Conservation (phyloP, 2,329 filamentous ascomycete species). For the Penicillium sp. region DNA sequence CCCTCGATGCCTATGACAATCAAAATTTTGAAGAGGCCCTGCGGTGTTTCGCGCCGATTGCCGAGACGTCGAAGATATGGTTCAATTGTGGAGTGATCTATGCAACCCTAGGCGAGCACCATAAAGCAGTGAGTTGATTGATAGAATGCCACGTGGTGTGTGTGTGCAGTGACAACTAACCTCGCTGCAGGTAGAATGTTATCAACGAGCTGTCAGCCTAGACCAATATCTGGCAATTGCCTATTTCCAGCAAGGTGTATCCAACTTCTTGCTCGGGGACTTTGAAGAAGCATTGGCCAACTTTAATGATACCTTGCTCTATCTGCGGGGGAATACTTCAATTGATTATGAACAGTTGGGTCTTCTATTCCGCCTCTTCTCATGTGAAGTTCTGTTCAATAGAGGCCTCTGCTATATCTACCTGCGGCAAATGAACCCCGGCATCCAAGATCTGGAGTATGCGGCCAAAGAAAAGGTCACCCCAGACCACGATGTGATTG, state of each 20-base stretch:
- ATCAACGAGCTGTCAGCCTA: conserved; percentile 82
- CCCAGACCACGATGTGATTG: conserved; percentile 94
- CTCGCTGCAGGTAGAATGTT: conserved; percentile 75
- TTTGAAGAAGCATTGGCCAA: conserved; percentile 96
- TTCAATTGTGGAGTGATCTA: conserved; percentile 99
- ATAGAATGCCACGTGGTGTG: background rate
- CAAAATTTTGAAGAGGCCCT: conserved; percentile 94
- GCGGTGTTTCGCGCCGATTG: conserved; percentile 76
- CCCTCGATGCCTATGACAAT: conserved; percentile 88
- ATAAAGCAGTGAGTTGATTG: conserved; percentile 70
- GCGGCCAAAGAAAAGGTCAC: conserved; percentile 95
- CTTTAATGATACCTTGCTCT: conserved; percentile 96
- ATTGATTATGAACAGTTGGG: conserved; percentile 98
- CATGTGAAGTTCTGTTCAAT: conserved; percentile 97
- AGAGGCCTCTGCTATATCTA: conserved; percentile 97
- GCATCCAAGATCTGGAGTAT: conserved; percentile 84
- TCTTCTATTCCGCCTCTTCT: conserved; percentile 92
- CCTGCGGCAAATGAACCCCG: conserved; percentile 82
- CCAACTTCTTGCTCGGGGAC: conserved; percentile 93
- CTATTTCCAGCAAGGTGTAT: conserved; percentile 97
- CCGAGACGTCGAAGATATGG: conserved; percentile 94
- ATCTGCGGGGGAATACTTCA: conserved; percentile 90
- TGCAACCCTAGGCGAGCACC: conserved; percentile 91
- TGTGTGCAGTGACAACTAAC: conserved; percentile 8
- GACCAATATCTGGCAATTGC: conserved; percentile 96